These are phyloP conservation scores for Cinchona pubescens DNA, from an alignment of 257 asterid species.

Conservation along the genomic window DNA sequence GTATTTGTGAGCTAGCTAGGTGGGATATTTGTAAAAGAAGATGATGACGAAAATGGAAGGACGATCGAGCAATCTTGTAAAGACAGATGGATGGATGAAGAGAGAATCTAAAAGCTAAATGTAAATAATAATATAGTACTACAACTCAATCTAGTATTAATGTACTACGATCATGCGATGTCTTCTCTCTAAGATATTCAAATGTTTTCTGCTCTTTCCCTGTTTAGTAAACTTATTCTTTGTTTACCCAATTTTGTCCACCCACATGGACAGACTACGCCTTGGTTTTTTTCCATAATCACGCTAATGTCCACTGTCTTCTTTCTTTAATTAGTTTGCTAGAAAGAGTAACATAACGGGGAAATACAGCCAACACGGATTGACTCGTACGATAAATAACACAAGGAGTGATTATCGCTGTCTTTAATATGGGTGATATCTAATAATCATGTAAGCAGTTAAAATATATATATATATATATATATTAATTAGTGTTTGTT, in stretches of 20 bases:
- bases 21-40: not conserved
- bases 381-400: too few species aligned
- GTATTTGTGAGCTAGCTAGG: not conserved
- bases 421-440: too few species aligned
- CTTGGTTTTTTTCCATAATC: not conserved
- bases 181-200: not conserved
- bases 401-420: too few species aligned
- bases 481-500: too few species aligned
- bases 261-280: not conserved
- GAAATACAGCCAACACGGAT: too few species aligned
- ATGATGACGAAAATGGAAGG: not conserved
- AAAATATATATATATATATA: too few species aligned
- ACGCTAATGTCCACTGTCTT: constrained; percentile 4
- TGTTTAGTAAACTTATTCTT: too few species aligned
- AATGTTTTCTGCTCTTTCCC: not conserved
- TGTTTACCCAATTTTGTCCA: not conserved
- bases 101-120: constrained; percentile 15
- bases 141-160: constrained; percentile 22
- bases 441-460: too few species aligned
- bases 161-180: constrained; percentile 30
- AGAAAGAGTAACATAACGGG: too few species aligned
- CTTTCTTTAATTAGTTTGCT: too few species aligned
- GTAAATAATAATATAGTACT: too few species aligned
- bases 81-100: too few species aligned
- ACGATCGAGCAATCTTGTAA: not conserved